Percentiles rank a stretch among this genome's conserved stretches.
phyloP scores from a whole-genome alignment of 2,329 filamentous ascomycete species.

The Arthrobotrys iridis region DNA sequence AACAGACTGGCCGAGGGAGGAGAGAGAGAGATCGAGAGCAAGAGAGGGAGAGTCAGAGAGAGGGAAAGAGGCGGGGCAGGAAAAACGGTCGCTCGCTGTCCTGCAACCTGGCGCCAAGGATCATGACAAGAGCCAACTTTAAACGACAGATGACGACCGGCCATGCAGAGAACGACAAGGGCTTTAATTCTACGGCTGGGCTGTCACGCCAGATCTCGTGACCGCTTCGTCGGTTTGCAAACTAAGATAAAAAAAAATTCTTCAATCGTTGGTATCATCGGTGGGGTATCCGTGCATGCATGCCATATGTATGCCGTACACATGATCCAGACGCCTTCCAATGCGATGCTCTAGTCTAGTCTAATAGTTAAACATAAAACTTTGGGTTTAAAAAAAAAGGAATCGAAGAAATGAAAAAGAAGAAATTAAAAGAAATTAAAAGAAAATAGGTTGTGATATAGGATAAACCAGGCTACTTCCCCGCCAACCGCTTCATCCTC shows the following conservation, averaged over 20 bases:
- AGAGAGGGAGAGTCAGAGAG: not conserved
- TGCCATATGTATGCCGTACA: not conserved
- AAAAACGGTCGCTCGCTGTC: conserved; percentile 36
- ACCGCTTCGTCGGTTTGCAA: not conserved
- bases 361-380: not conserved
- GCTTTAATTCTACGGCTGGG: conserved; percentile 17
- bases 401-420: no score
- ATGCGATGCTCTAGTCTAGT: conserved; percentile 34
- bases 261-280: no score
- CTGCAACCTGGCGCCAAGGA: conserved; percentile 44
- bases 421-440: no score
- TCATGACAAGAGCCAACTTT: conserved; percentile 32
- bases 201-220: conserved; percentile 41
- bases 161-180: conserved; percentile 21
- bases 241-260: no score
- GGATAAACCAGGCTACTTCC: conserved; percentile 44
- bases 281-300: no score
- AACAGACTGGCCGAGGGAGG: not conserved
- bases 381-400: no score
- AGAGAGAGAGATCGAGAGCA: not conserved
- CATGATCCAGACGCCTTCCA: conserved; percentile 16
- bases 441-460: no score
- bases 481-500: conserved; percentile 75
- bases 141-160: not conserved
- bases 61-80: conserved; percentile 32